Base-by-base conservation (phyloP, 176 grass and related monocot species). In the Tillandsia leiboldiana region DNA sequence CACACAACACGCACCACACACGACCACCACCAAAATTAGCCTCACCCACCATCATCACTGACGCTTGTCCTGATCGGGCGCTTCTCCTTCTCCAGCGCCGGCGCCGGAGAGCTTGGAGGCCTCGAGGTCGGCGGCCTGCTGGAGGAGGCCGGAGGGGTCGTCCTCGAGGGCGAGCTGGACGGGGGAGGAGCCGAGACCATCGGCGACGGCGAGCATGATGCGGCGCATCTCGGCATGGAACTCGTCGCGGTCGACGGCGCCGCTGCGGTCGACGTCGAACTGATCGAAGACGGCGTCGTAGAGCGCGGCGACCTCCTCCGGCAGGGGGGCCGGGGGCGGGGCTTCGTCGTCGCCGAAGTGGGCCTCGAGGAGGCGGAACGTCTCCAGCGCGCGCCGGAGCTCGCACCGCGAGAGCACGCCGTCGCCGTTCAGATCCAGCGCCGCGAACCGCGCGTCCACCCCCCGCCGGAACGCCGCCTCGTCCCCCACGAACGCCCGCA, bases 201-300 rank as follows among this genome's bases (percentile, higher is more conserved):
- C 86, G 42, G 92, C 92, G 69, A 96, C 83, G 67, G 88, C 88
- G 67, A 96, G 88, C 86, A 96, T 91, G 75, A 89, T 92, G 79
- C 76, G 79, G 59, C 87, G 89, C 86, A 96, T 92, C 88, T 96
- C 86, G 78, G 73, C 75, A 52, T 73, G 82, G 82, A 92, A 85
- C 83, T 93, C 83, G 56, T 65, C 82, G 50, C 53, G 81, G 79
- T 96, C 92, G 26, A 96, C 77, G 68, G 85, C 75, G 70, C 88
- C 84, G 86, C 93, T 96, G 71, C 62, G 59, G 82, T 96, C 93
- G 73, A 81, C 72, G 77, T 96, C 93, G 81, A 96, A 92, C 84
- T 90, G 86, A 29, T 96, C 86, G 81, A 92, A 96, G 59, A 96
- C 83, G 71, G 86, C 73, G 77, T 96, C 89, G 81, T 96, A 96